Evolutionary conservation across 2,329 filamentous ascomycete genomes (phyloP).

Genomic region (Lachnellula hyalina): DNA sequence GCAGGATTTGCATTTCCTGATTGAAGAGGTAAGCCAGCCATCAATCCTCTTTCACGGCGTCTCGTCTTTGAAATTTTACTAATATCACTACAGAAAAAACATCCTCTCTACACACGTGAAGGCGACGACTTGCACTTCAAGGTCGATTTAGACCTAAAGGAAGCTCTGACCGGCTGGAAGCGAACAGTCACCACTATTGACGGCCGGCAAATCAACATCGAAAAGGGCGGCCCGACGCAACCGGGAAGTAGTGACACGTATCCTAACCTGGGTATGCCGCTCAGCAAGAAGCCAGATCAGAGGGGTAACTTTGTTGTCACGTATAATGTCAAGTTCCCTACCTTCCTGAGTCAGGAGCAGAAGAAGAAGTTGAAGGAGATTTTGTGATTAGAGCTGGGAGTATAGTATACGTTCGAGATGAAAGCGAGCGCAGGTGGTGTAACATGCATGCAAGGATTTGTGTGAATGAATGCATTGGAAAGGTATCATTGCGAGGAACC

Average conservation of each 20-base stretch:
- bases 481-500: background rate
- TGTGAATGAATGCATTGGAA: background rate
- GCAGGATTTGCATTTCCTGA: slow-evolving; percentile 91
- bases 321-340: slow-evolving; percentile 91
- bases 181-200: slow-evolving; percentile 92
- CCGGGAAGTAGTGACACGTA: slow-evolving; percentile 78
- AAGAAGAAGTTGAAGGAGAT: slow-evolving; percentile 79
- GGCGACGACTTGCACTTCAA: slow-evolving; percentile 80
- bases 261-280: slow-evolving; percentile 86
- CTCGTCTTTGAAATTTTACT: slow-evolving; percentile 26
- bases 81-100: slow-evolving; percentile 65
- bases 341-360: slow-evolving; percentile 67
- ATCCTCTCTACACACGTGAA: slow-evolving; percentile 77
- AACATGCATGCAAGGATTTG: background rate
- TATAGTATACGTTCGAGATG: background rate
- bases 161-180: slow-evolving; percentile 90
- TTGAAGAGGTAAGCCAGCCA: slow-evolving; percentile 74
- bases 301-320: slow-evolving; percentile 84
- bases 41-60: background rate
- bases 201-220: slow-evolving; percentile 73
- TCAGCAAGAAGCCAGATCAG: slow-evolving; percentile 80
- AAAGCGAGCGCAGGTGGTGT: background rate
- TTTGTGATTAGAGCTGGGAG: slow-evolving; percentile 42
- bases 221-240: slow-evolving; percentile 77
- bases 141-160: slow-evolving; percentile 81